Evolutionary conservation across 306 rosid species (phyloP).

Genomic region (Canavalia gladiata): DNA sequence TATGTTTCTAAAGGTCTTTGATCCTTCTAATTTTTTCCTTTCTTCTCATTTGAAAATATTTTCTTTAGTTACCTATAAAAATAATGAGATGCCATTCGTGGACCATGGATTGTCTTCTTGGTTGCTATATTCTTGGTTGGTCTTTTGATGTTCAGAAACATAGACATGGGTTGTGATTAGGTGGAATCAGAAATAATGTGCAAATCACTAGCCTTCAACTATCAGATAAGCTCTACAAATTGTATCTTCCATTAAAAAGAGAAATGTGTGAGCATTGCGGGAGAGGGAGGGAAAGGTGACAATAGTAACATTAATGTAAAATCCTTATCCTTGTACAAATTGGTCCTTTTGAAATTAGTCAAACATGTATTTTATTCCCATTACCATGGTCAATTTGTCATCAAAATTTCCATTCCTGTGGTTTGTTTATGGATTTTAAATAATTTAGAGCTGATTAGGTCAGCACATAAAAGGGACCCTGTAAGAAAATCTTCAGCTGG

Average conservation of each 20-base stretch:
- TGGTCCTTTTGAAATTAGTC: conserved; percentile 8
- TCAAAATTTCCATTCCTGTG: neutral
- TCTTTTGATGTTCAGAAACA: neutral
- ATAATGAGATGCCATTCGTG: too few relatives aligned
- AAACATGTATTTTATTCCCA: neutral
- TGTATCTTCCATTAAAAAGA: neutral
- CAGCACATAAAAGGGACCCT: neutral
- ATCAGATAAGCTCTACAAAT: conserved; percentile 7
- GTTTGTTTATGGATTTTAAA: neutral
- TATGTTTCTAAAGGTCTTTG: too few relatives aligned
- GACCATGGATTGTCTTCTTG: too few relatives aligned
- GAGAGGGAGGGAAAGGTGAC: conserved; percentile 6
- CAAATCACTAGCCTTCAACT: neutral
- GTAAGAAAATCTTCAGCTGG: conserved; percentile 21
- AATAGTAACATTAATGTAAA: neutral
- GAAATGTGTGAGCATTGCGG: too few relatives aligned
- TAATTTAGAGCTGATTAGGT: neutral
- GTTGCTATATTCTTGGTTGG: neutral
- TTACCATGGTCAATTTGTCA: neutral
- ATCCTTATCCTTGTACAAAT: neutral
- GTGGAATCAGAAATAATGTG: neutral
- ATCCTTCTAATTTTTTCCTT: too few relatives aligned
- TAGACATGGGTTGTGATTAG: neutral
- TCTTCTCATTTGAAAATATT: too few relatives aligned
- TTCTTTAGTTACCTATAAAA: too few relatives aligned